phyloP scores from a whole-genome alignment of 805 yeast species.

The Yarrowia divulgata region DNA sequence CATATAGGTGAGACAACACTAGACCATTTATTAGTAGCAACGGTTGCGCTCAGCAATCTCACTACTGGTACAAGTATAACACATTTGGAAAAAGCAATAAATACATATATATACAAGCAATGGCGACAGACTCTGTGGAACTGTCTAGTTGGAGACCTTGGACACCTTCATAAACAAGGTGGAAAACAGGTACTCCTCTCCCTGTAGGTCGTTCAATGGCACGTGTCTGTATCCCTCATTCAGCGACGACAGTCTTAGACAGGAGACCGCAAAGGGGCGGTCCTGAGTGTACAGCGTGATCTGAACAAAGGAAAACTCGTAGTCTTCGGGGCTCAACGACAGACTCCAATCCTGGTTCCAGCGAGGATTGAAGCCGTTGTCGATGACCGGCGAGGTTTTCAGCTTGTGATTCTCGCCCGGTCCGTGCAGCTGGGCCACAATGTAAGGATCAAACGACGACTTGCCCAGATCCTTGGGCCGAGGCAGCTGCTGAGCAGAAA shows the following conservation, averaged over 20 bases:
- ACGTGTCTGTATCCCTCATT: conserved; percentile 83
- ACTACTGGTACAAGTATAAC: not conserved
- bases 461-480: conserved; percentile 63
- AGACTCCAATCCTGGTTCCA: conserved; percentile 66
- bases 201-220: conserved; percentile 76
- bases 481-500: conserved; percentile 89
- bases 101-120: conserved; percentile 36
- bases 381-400: conserved; percentile 41
- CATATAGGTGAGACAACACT: too few relatives aligned
- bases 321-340: conserved; percentile 41
- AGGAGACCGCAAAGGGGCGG: conserved; percentile 62
- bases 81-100: not conserved
- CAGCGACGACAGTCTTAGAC: conserved; percentile 66
- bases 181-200: conserved; percentile 76
- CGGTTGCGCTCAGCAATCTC: too few relatives aligned
- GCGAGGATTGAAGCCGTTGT: conserved; percentile 86
- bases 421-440: conserved; percentile 67
- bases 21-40: too few relatives aligned
- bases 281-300: conserved; percentile 50
- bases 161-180: conserved; percentile 56
- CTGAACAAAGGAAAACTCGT: conserved; percentile 51
- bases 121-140: too few relatives aligned
- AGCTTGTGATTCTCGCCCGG: conserved; percentile 21
- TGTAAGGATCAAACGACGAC: conserved; percentile 64
- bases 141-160: conserved; percentile 15